These are phyloP conservation scores for Lipomyces spencermartinsiae DNA, from an alignment of 805 yeast genomes.

Conservation along the genomic window DNA sequence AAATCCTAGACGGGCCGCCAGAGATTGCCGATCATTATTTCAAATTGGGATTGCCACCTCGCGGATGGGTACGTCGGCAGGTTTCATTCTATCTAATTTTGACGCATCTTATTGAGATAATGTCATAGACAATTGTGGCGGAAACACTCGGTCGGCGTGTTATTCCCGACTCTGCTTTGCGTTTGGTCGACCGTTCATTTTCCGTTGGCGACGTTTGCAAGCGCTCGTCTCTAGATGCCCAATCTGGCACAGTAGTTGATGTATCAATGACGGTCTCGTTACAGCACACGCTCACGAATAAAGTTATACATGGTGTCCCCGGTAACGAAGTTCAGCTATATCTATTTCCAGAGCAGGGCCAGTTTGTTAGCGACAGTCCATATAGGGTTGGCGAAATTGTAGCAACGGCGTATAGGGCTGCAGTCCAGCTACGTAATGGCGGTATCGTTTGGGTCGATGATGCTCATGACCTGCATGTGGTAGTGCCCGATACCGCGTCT, in stretches of 20 bases:
- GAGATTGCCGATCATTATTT: conserved; percentile 29
- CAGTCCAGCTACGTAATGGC: conserved; percentile 25
- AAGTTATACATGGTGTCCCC: conserved; percentile 26
- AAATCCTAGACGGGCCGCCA: conserved; percentile 29
- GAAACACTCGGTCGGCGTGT: conserved; percentile 28
- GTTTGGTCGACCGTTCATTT: conserved; percentile 33
- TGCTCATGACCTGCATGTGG: conserved; percentile 13
- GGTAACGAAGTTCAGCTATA: conserved; percentile 32
- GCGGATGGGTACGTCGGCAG: conserved; percentile 33
- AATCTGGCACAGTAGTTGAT: conserved; percentile 30
- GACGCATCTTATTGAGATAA: neutral
- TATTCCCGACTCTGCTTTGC: conserved; percentile 34
- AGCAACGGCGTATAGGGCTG: conserved; percentile 14
- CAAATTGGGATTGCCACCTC: conserved; percentile 31
- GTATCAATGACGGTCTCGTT: conserved; percentile 31
- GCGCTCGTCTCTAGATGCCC: conserved; percentile 20
- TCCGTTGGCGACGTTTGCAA: conserved; percentile 35
- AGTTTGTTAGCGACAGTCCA: conserved; percentile 27
- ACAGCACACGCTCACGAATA: conserved; percentile 35
- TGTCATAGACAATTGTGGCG: conserved; percentile 28
- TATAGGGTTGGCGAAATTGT: conserved; percentile 30
- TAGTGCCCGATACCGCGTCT: conserved; percentile 17
- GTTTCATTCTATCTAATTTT: neutral
- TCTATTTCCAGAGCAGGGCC: conserved; percentile 31
- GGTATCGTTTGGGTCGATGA: conserved; percentile 33